Conservation (phyloP, 2,329 filamentous ascomycete species). For the Emergomyces orientalis region DNA sequence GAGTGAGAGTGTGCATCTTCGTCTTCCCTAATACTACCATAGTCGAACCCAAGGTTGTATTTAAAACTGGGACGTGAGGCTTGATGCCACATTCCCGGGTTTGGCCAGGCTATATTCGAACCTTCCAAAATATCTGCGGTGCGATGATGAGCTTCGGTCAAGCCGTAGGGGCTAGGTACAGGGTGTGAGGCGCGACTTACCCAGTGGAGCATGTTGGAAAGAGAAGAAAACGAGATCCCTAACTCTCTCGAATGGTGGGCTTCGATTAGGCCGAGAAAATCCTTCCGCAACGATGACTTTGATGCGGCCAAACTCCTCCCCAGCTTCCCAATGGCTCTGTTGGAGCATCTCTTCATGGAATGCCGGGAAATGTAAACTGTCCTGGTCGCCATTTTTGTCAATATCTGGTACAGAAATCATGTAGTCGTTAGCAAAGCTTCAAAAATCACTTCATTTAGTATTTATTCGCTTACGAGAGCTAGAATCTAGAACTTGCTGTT, state of each 20-base stretch:
- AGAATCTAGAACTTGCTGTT: conserved; percentile 21
- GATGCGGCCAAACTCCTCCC: conserved; percentile 63
- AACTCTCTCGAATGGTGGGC: conserved; percentile 52
- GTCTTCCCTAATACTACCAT: conserved; percentile 34
- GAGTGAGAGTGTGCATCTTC: conserved; percentile 56
- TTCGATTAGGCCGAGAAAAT: conserved; percentile 44
- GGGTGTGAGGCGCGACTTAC: conserved; percentile 39
- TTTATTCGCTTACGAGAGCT: conserved; percentile 27
- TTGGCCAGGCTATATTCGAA: conserved; percentile 72
- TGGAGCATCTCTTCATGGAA: conserved; percentile 62
- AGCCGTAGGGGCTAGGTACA: neutral
- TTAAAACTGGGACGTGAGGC: conserved; percentile 31
- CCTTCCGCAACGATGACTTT: conserved; percentile 68
- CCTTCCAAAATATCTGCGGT: conserved; percentile 59
- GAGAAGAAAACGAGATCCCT: conserved; percentile 70
- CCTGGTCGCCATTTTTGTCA: conserved; percentile 50
- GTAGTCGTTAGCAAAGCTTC: conserved; percentile 13
- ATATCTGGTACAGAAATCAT: conserved; percentile 22
- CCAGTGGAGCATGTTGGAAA: conserved; percentile 72
- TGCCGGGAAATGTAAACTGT: conserved; percentile 59
- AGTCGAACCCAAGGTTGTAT: conserved; percentile 22
- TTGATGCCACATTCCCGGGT: conserved; percentile 57
- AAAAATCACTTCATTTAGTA: conserved; percentile 24
- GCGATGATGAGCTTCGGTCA: neutral
- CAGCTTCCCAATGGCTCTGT: conserved; percentile 62